These are phyloP conservation scores for Coelastrella sp. DNA, from an alignment of 139 green algal genomes.

Conservation along the genomic window DNA sequence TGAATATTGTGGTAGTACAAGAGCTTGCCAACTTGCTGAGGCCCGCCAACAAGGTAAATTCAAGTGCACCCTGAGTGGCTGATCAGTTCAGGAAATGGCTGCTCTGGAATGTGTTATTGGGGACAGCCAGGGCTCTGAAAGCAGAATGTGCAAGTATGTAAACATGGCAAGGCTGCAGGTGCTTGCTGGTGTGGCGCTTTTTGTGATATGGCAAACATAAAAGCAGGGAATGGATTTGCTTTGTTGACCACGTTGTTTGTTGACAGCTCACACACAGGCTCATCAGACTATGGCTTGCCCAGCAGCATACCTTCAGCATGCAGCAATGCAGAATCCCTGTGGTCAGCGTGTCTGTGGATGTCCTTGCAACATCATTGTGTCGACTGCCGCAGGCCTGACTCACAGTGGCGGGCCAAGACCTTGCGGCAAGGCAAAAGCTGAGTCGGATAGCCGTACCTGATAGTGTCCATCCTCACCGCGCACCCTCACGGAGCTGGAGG, in stretches of 20 bases:
- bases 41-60: conserved; percentile 32
- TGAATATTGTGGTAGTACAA: conserved; percentile 65
- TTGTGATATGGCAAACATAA: too few relatives aligned
- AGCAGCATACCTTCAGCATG: too few relatives aligned
- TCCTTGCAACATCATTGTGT: too few relatives aligned
- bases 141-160: conserved; percentile 55
- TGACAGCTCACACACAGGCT: too few relatives aligned
- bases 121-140: conserved; percentile 48
- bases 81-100: conserved; percentile 79
- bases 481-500: conserved; percentile 79
- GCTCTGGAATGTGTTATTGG: conserved; percentile 76
- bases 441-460: conserved; percentile 77
- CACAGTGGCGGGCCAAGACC: background rate
- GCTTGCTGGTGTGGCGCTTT: background rate
- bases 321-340: too few relatives aligned
- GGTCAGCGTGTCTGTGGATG: too few relatives aligned
- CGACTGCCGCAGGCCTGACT: conserved; percentile 30
- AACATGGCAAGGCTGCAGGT: background rate
- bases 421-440: conserved; percentile 45
- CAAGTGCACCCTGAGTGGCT: conserved; percentile 15
- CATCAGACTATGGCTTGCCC: too few relatives aligned
- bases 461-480: conserved; percentile 86
- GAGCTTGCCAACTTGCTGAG: conserved; percentile 69
- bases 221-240: background rate
- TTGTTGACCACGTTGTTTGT: background rate